A percentile compares a stretch with the other conserved stretches of the same genome.
Conservation (phyloP, 2,329 filamentous ascomycete species). For the Tolypocladium tundrense region DNA sequence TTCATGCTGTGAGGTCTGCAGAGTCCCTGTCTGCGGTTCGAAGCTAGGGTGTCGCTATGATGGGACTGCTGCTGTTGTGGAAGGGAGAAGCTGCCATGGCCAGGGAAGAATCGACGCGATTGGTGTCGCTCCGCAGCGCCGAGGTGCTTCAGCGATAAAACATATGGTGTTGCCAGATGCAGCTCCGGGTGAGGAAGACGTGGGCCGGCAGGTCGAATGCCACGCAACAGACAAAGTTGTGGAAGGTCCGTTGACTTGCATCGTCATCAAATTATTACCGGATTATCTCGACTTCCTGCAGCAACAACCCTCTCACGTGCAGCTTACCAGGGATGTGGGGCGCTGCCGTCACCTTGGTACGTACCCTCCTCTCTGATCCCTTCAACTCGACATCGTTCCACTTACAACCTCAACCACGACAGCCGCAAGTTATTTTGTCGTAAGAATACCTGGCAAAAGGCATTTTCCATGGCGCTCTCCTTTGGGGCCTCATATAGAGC, state of each 20-base stretch:
- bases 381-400: neutral
- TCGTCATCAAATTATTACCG: constrained; percentile 4
- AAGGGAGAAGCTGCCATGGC: constrained; percentile 10
- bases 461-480: neutral
- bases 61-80: constrained; percentile 2
- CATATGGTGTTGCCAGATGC: neutral
- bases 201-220: neutral
- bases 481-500: neutral
- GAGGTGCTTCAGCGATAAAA: neutral
- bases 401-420: neutral
- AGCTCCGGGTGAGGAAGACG: neutral
- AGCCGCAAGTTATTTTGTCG: neutral
- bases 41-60: neutral
- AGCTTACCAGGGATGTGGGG: neutral
- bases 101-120: neutral
- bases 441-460: neutral
- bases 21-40: constrained; percentile 9
- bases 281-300: constrained; percentile 5
- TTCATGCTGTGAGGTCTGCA: constrained; percentile 20
- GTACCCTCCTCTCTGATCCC: neutral
- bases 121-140: neutral
- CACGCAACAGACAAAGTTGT: neutral
- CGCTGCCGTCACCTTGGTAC: neutral
- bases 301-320: neutral
- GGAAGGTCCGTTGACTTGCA: neutral